Percentiles rank a stretch among this genome's conserved stretches.
Evolutionary conservation across 2,329 filamentous ascomycete genomes (phyloP).

Genomic region (Epichloe baconii): DNA sequence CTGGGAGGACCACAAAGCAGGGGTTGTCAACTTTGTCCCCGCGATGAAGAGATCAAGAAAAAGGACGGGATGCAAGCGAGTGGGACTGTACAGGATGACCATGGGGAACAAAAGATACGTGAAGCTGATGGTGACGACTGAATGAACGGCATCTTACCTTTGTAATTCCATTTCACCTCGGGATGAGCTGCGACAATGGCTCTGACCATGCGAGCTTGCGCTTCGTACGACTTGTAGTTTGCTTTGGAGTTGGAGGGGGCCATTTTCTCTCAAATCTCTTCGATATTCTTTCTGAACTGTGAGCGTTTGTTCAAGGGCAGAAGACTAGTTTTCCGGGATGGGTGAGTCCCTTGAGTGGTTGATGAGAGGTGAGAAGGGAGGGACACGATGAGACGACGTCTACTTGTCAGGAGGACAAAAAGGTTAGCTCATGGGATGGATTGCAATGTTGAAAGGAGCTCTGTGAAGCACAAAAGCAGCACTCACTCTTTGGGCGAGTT

Average conservation of each 20-base stretch:
- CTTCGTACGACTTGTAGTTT: slow-evolving; percentile 48
- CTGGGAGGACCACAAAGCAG: slow-evolving; percentile 18
- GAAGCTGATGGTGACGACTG: not conserved
- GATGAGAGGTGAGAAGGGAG: too few species aligned
- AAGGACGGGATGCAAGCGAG: not conserved
- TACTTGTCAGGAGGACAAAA: too few species aligned
- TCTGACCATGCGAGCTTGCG: slow-evolving; percentile 45
- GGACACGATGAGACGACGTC: too few species aligned
- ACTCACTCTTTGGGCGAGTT: too few species aligned
- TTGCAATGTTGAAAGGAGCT: too few species aligned
- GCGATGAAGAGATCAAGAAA: not conserved
- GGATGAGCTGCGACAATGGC: slow-evolving; percentile 47
- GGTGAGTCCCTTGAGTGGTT: too few species aligned
- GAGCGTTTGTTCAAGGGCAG: not conserved
- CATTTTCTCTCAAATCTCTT: slow-evolving; percentile 16
- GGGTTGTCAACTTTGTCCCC: slow-evolving; percentile 18
- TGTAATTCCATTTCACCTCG: slow-evolving; percentile 43
- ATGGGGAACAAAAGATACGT: not conserved
- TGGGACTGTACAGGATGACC: not conserved
- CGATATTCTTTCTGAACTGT: not conserved
- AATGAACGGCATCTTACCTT: slow-evolving; percentile 32
- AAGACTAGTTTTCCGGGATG: too few species aligned
- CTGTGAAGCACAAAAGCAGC: too few species aligned
- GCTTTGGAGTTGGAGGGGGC: slow-evolving; percentile 27
- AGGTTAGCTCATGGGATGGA: too few species aligned